These are phyloP conservation scores for Persicaria tinctoria DNA, from an alignment of 148 eudicot genomes.

Conservation along the genomic window DNA sequence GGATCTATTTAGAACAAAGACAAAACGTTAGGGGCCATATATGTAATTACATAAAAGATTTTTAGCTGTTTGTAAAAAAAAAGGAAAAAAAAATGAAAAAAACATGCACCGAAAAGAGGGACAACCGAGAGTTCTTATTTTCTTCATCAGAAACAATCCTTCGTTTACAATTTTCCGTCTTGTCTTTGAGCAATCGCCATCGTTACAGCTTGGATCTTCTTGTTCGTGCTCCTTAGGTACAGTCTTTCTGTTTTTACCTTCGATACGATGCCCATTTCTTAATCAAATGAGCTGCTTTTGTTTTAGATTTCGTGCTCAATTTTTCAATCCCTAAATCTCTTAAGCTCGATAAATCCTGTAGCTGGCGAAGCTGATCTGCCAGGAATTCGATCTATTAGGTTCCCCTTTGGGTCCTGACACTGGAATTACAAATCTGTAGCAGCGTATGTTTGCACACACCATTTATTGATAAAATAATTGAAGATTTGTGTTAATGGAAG, in stretches of 20 bases:
- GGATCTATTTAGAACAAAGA: too few species aligned
- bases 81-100: too few species aligned
- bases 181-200: neutral
- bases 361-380: neutral
- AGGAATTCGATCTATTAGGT: neutral
- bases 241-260: neutral
- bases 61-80: too few species aligned
- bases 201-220: neutral
- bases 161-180: neutral
- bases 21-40: too few species aligned
- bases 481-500: neutral
- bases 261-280: neutral
- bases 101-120: neutral
- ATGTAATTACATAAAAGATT: too few species aligned
- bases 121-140: too few species aligned
- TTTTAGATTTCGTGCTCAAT: neutral
- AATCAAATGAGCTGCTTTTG: conserved; percentile 1
- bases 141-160: neutral
- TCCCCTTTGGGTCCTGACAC: neutral
- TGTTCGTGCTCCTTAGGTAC: neutral
- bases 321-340: neutral
- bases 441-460: neutral
- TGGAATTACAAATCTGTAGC: neutral
- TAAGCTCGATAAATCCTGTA: neutral
- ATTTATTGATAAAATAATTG: neutral